phyloP scores from a whole-genome alignment of 352 stramenopile genomes.

The Globisporangium acanthophoron region DNA sequence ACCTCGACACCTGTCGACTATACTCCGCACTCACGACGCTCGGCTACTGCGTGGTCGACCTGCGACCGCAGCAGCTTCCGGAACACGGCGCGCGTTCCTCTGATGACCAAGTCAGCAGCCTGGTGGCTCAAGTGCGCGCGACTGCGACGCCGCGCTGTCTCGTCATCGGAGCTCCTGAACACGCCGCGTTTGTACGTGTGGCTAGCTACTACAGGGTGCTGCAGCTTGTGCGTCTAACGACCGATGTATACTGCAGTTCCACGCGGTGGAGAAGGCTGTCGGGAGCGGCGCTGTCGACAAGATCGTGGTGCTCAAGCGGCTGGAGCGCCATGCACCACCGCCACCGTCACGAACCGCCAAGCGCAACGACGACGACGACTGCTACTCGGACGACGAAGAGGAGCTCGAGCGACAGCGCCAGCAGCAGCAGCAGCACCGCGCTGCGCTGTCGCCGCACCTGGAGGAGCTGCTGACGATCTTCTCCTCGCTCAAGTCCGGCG shows the following conservation, averaged over 20 bases:
- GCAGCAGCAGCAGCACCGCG: constrained; percentile 15
- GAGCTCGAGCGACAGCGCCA: constrained; percentile 13
- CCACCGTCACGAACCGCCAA: constrained; percentile 8
- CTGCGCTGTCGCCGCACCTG: constrained; percentile 26
- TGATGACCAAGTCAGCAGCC: background rate
- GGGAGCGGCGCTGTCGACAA: constrained; percentile 23
- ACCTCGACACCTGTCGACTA: constrained; percentile 14
- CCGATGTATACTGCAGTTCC: constrained; percentile 17
- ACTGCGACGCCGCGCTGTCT: constrained; percentile 25
- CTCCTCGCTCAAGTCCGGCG: background rate
- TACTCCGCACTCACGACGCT: constrained; percentile 12
- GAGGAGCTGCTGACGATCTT: constrained; percentile 27
- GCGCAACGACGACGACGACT: constrained; percentile 16
- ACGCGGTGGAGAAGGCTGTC: constrained; percentile 20
- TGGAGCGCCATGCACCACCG: constrained; percentile 5
- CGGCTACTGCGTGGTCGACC: constrained; percentile 23
- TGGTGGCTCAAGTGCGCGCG: constrained; percentile 16
- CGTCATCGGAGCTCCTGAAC: constrained; percentile 21
- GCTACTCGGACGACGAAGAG: constrained; percentile 52
- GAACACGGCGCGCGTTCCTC: background rate
- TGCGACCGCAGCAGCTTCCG: constrained; percentile 2
- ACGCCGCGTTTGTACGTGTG: constrained; percentile 19
- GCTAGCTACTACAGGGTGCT: no score
- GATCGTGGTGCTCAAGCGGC: constrained; percentile 41
- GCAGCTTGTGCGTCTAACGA: background rate